Conservation (phyloP, 1,284 basidiomycete genomes). For the Austropuccinia psidii region DNA sequence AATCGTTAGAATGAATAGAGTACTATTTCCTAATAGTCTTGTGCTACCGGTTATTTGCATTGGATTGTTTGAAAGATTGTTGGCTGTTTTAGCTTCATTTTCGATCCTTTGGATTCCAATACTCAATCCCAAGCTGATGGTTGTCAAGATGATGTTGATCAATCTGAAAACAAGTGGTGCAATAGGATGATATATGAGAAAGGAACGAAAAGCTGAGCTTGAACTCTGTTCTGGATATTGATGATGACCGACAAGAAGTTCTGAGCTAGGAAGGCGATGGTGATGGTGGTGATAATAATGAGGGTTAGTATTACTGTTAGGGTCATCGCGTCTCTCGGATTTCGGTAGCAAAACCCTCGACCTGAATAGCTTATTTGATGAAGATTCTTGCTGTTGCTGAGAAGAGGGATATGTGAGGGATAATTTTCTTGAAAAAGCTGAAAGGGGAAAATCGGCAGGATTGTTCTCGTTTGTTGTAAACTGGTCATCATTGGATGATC, state of each 20-base stretch:
- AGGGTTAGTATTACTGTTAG: neutral
- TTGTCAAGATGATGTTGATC: constrained; percentile 72
- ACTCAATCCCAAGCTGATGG: constrained; percentile 68
- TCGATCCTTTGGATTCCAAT: constrained; percentile 64
- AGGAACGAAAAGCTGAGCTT: constrained; percentile 39
- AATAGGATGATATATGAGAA: constrained; percentile 41
- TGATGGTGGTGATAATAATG: constrained; percentile 42
- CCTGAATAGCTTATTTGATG: too few species aligned
- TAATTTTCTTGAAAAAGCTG: constrained; percentile 24
- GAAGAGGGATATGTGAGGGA: neutral
- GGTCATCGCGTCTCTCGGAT: too few species aligned
- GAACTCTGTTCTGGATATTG: constrained; percentile 47
- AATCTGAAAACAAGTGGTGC: constrained; percentile 65
- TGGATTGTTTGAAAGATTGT: too few species aligned
- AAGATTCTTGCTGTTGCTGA: constrained; percentile 15
- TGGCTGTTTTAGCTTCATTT: constrained; percentile 53
- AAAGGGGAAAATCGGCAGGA: constrained; percentile 17
- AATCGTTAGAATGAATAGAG: constrained; percentile 76
- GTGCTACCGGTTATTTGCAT: too few species aligned
- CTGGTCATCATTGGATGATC: neutral
- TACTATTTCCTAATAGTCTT: constrained; percentile 70
- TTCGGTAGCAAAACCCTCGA: too few species aligned
- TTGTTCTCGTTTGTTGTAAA: neutral
- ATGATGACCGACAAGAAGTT: constrained; percentile 55
- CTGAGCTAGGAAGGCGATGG: constrained; percentile 47